Conservation (phyloP, 106 monocot species). For the Agapanthus africanus region DNA sequence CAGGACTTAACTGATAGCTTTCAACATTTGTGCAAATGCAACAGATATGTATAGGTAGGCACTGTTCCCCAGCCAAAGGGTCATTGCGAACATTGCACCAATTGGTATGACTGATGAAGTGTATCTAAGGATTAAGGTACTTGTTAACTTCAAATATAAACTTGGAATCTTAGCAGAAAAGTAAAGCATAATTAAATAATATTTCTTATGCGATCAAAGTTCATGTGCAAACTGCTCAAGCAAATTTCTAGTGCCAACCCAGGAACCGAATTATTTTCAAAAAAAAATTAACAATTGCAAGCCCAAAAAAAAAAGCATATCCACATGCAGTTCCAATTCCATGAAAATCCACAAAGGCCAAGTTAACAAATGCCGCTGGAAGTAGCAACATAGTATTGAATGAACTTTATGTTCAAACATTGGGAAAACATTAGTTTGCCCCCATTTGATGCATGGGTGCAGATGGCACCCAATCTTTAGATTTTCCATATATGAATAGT, state of each 20-base stretch:
- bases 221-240: background rate
- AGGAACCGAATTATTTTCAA: no score
- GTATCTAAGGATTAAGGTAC: conserved; percentile 51
- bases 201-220: background rate
- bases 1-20: conserved; percentile 75
- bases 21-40: conserved; percentile 98
- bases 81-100: conserved; percentile 99
- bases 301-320: background rate
- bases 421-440: no score
- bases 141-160: background rate
- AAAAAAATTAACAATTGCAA: no score
- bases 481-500: no score
- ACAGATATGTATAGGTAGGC: conserved; percentile 98
- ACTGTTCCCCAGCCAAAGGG: conserved; percentile 95
- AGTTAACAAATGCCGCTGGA: no score
- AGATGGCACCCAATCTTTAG: no score
- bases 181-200: background rate
- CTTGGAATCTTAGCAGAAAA: background rate
- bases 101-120: conserved; percentile 83
- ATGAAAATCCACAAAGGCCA: background rate
- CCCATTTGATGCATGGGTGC: no score
- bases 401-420: no score
- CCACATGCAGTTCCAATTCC: background rate
- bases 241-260: background rate
- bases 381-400: no score